phyloP scores from a whole-genome alignment of 2,329 filamentous ascomycete genomes.

The Gyromitra esculenta region DNA sequence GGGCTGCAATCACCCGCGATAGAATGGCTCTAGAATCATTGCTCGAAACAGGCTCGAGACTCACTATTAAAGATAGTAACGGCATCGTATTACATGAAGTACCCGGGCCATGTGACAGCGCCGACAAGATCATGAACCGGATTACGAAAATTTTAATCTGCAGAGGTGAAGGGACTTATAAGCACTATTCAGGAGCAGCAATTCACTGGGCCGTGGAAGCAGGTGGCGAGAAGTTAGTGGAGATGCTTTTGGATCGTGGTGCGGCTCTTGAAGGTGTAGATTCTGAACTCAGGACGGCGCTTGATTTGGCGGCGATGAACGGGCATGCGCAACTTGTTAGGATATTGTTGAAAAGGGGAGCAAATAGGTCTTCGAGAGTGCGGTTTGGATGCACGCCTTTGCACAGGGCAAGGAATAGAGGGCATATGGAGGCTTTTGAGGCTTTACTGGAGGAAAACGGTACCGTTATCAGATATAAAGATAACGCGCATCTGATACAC shows the following conservation, averaged over 20 bases:
- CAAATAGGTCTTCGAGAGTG: not conserved
- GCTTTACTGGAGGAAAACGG: not conserved
- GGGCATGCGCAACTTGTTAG: not conserved
- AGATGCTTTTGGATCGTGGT: not conserved
- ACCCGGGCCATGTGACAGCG: not conserved
- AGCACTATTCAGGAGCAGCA: not conserved
- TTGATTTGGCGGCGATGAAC: not conserved
- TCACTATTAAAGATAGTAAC: not conserved
- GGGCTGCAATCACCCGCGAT: not conserved
- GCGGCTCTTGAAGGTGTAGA: not conserved
- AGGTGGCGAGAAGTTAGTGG: not conserved
- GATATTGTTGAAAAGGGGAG: not conserved
- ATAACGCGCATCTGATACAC: not conserved
- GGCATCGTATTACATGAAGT: not conserved
- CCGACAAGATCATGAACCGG: not conserved
- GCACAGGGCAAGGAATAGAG: constrained; percentile 4
- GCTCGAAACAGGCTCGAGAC: not conserved
- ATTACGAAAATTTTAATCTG: not conserved
- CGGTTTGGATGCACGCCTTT: not conserved
- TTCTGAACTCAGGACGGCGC: not conserved
- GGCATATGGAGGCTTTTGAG: constrained; percentile 2
- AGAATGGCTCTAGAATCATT: not conserved
- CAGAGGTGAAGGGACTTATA: not conserved
- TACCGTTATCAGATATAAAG: not conserved
- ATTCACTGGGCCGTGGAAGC: not conserved